These are phyloP conservation scores for Didymella pinodella DNA, from an alignment of 2,329 filamentous ascomycete genomes.

Conservation along the genomic window DNA sequence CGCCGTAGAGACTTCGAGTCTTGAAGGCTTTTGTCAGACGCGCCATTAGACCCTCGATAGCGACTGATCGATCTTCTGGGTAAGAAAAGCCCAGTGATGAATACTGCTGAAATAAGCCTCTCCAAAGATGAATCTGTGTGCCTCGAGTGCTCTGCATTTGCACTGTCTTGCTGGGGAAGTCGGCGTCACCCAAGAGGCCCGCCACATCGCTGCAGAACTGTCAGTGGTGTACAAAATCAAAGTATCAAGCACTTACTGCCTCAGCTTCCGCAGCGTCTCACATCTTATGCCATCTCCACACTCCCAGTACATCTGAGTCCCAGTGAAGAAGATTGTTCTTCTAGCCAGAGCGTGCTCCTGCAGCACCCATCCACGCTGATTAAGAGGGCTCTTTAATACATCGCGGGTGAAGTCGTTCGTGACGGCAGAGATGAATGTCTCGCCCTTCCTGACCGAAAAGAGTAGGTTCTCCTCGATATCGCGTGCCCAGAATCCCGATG, in stretches of 20 bases:
- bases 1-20: background rate
- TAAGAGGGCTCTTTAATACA: background rate
- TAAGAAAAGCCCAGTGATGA: background rate
- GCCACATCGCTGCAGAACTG: conserved; percentile 25
- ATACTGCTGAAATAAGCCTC: background rate
- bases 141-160: background rate
- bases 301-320: background rate
- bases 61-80: background rate
- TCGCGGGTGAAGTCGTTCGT: background rate
- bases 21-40: background rate
- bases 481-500: background rate
- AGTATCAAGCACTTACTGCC: background rate
- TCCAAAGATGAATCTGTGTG: background rate
- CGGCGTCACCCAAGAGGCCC: conserved; percentile 40
- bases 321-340: background rate
- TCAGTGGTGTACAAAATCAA: background rate
- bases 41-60: background rate
- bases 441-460: background rate
- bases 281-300: background rate
- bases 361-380: background rate
- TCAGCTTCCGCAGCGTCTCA: background rate
- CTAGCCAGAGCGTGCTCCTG: background rate
- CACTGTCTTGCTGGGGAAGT: conserved; percentile 29
- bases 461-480: background rate
- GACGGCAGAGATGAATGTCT: background rate